phyloP scores from a whole-genome alignment of 2,329 filamentous ascomycete species.

The Sclerotinia borealis region DNA sequence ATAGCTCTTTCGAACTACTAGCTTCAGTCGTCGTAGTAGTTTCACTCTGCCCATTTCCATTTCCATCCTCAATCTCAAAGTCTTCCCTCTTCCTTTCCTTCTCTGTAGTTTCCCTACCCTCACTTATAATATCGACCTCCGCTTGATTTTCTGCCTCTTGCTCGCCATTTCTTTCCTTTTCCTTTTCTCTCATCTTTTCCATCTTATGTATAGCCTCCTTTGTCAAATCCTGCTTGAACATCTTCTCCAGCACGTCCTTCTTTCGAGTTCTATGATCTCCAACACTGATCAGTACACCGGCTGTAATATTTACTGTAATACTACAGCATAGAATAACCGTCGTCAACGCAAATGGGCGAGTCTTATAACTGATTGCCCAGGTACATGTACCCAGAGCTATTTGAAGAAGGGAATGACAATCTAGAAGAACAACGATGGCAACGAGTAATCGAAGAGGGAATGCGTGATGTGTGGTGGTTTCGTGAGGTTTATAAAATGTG shows the following conservation, averaged over 20 bases:
- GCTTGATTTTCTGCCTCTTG: not conserved
- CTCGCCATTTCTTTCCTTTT: slow-evolving; percentile 1
- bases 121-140: not conserved
- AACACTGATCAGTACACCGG: slow-evolving; percentile 68
- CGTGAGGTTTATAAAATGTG: slow-evolving; percentile 84
- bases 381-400: slow-evolving; percentile 73
- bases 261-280: slow-evolving; percentile 74
- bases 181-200: slow-evolving; percentile 33
- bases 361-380: slow-evolving; percentile 68
- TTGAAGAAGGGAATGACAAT: slow-evolving; percentile 74
- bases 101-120: not conserved
- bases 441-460: slow-evolving; percentile 71
- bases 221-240: slow-evolving; percentile 72
- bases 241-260: slow-evolving; percentile 74
- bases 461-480: slow-evolving; percentile 73
- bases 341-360: slow-evolving; percentile 65
- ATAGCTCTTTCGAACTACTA: not conserved
- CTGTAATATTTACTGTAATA: slow-evolving; percentile 70
- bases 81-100: not conserved
- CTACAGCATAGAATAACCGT: slow-evolving; percentile 76
- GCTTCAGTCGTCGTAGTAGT: not conserved
- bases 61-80: not conserved
- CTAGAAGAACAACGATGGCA: slow-evolving; percentile 70
- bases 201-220: slow-evolving; percentile 48
- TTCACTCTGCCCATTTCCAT: not conserved